Conservation (phyloP, 2,329 filamentous ascomycete species). For the Chrysoporthe cubensis region DNA sequence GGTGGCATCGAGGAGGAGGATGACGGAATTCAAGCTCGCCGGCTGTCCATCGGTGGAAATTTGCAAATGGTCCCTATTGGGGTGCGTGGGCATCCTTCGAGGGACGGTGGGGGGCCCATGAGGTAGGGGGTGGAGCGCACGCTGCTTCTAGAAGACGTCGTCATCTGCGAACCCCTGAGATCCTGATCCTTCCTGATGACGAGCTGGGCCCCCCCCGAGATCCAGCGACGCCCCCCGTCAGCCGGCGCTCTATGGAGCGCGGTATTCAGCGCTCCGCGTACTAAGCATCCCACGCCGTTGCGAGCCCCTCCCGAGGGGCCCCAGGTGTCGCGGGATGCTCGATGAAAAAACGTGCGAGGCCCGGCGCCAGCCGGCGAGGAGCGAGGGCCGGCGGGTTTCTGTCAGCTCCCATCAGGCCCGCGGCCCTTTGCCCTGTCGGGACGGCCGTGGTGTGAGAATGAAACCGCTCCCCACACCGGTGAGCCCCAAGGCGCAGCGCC, state of each 20-base stretch:
- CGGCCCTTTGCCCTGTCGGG: conserved; percentile 1
- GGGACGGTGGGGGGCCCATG: not conserved
- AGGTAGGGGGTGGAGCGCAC: not conserved
- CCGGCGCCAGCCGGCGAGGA: not conserved
- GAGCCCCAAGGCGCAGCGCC: conserved; percentile 15
- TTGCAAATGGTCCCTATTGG: not conserved
- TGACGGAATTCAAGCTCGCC: conserved; percentile 1
- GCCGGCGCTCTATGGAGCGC: not conserved
- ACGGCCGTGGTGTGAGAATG: conserved; percentile 18
- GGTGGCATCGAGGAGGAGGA: not conserved
- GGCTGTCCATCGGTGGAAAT: not conserved
- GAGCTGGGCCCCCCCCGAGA: not conserved
- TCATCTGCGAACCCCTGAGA: conserved; percentile 15
- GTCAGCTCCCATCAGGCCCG: not conserved
- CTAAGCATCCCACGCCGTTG: not conserved
- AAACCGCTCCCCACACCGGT: conserved; percentile 28
- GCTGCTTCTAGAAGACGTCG: conserved; percentile 22
- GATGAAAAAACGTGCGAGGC: not conserved
- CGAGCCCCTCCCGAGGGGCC: too few species aligned
- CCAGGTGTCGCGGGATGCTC: too few species aligned
- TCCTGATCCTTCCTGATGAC: conserved; percentile 14
- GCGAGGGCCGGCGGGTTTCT: conserved; percentile 1
- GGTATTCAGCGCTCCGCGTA: not conserved
- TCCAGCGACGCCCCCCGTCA: not conserved
- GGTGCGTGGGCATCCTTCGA: not conserved